Base-by-base conservation (phyloP, 2,329 filamentous ascomycete species). In the Fusarium irregulare region DNA sequence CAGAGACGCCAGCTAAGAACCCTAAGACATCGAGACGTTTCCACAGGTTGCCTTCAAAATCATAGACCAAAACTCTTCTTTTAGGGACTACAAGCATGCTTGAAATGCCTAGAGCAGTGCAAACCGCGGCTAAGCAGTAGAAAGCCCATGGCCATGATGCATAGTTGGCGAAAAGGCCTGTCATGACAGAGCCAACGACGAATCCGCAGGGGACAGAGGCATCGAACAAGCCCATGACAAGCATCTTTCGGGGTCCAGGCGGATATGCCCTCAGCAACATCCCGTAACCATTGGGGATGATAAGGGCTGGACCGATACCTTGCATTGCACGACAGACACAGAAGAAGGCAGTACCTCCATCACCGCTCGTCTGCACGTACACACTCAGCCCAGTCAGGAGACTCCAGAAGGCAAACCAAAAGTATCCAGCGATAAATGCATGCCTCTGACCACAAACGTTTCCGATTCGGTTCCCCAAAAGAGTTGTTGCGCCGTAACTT, bases 381-480 rank as follows among this genome's bases (percentile, higher is more conserved):
- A 61, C 47, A 28, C 71, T 66, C 11, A 76, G 34, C 8, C 74
- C 74, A 9, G 73, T 60, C 9, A 76, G 55, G 14, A 76, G 49
- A 42, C 73, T 76, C 72, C 73, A 76, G 14, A 76, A 37, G 13
- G 66, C 72, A 21, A 76, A 69, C 73, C 73, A 76, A 27, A 76
- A 30, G 55, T 73, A 75, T 23, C 74, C 74, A 3, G 60, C 18
- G 5, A 75, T 59, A 13, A 76, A 76, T 16, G 64, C 53, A 27
- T 58, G 60, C 44, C 72, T 75, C 25, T 73, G 71, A 6, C 73
- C 72, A 30, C 67, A 76, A 25, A 76, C 60, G 12, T 60, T 65
- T 9, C 74, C 74, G 11, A 76, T 60, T 13, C 74, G 68, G n/a
- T 74, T 66, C 6, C 72, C 74, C 16, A 72, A 34, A 37, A 76